These are phyloP conservation scores for Paraglomus brasilianum DNA, from an alignment of 192 early-diverging fungal genomes.

Conservation along the genomic window DNA sequence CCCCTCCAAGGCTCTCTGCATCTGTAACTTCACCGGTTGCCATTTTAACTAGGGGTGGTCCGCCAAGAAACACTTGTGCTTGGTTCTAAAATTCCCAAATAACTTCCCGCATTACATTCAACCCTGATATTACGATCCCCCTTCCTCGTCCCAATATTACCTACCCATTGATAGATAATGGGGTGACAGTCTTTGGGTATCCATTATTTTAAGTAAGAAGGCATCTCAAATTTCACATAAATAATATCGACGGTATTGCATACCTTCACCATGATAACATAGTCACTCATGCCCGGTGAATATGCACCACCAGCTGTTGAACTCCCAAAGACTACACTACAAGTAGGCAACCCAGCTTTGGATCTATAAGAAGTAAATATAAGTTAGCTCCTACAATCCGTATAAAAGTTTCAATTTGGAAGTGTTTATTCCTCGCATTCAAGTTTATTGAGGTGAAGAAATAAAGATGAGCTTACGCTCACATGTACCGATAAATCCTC, in stretches of 20 bases:
- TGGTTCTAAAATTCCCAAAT: constrained; percentile 37
- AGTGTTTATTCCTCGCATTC: no score
- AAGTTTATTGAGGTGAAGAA: not conserved
- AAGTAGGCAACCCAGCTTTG: constrained; percentile 58
- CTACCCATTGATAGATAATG: not conserved
- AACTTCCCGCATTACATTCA: not conserved
- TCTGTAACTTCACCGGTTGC: constrained; percentile 66
- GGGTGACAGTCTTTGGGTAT: not conserved
- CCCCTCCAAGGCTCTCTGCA: constrained; percentile 64
- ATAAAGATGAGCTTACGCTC: no score
- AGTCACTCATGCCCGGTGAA: constrained; percentile 64
- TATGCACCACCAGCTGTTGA: constrained; percentile 70
- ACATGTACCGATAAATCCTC: no score
- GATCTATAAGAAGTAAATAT: constrained; percentile 41
- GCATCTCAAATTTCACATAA: not conserved
- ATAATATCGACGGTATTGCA: not conserved
- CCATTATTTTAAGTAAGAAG: not conserved
- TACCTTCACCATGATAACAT: constrained; percentile 66
- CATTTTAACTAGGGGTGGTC: constrained; percentile 68
- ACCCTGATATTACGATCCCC: not conserved
- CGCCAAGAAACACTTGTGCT: constrained; percentile 67
- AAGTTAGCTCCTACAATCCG: not conserved
- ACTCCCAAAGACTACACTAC: constrained; percentile 64
- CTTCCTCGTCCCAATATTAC: no score
- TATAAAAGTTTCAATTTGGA: not conserved